These are phyloP conservation scores for Wickerhamomyces strasburgensis DNA, from an alignment of 805 yeast genomes.

Conservation along the genomic window DNA sequence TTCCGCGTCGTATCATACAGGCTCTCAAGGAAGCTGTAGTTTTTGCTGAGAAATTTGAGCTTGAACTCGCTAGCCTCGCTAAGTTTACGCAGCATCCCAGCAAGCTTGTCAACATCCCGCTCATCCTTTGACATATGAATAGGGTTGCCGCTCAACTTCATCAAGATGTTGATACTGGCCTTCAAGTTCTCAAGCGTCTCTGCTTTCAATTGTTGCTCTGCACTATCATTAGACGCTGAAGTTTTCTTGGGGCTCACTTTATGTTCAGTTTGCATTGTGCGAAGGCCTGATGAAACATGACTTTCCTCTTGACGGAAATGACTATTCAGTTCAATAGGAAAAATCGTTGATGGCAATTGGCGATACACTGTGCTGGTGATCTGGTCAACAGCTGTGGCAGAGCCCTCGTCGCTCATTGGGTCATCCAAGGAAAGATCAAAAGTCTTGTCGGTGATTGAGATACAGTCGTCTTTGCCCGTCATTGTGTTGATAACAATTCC, in stretches of 20 bases:
- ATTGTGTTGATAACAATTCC: too few relatives aligned
- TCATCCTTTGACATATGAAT: neutral
- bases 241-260: too few relatives aligned
- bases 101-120: constrained; percentile 5
- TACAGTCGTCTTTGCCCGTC: constrained; percentile 11
- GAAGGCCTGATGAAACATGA: too few relatives aligned
- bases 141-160: constrained; percentile 13
- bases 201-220: too few relatives aligned
- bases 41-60: constrained; percentile 19
- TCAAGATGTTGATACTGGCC: constrained; percentile 6
- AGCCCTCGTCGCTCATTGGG: constrained; percentile 6
- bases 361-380: too few relatives aligned
- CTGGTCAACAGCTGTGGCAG: constrained; percentile 12
- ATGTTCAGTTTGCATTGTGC: too few relatives aligned
- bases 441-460: constrained; percentile 18
- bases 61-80: constrained; percentile 17
- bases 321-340: too few relatives aligned
- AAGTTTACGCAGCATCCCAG: constrained; percentile 8
- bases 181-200: constrained; percentile 1
- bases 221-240: too few relatives aligned
- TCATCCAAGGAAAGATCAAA: constrained; percentile 21
- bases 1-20: constrained; percentile 14
- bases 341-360: too few relatives aligned
- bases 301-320: too few relatives aligned
- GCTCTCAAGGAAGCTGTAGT: constrained; percentile 19